phyloP scores from a whole-genome alignment of 2,329 filamentous ascomycete genomes.

The Elsinoe ampelina region DNA sequence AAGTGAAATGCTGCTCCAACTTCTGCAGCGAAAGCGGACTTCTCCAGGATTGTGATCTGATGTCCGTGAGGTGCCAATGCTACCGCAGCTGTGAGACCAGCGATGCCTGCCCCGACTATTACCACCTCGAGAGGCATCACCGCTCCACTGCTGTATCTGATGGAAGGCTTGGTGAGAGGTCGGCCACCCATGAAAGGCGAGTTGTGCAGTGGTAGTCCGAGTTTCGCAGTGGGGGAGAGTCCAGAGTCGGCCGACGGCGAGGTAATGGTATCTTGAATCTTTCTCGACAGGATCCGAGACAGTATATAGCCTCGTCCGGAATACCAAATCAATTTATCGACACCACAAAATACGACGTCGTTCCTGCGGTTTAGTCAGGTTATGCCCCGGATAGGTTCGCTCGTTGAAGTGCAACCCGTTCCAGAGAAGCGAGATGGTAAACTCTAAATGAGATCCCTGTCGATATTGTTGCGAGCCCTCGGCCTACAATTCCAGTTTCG shows the following conservation, averaged over 20 bases:
- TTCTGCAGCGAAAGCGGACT: conserved; percentile 30
- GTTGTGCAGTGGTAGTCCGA: neutral
- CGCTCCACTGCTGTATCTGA: neutral
- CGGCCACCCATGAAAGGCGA: conserved; percentile 3
- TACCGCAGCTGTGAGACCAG: conserved; percentile 20
- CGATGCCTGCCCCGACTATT: conserved; percentile 22
- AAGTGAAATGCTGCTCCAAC: conserved; percentile 35
- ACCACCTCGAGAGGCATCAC: conserved; percentile 14
- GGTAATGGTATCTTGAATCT: no score
- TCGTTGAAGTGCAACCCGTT: neutral
- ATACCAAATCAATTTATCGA: neutral
- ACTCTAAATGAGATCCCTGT: neutral
- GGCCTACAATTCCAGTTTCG: no score
- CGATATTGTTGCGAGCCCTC: no score
- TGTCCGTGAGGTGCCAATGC: conserved; percentile 18
- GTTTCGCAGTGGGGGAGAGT: neutral
- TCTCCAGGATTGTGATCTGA: conserved; percentile 20
- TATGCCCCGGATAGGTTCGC: neutral
- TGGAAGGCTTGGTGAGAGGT: neutral
- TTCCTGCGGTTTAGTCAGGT: neutral
- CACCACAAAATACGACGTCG: neutral
- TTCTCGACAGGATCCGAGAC: no score
- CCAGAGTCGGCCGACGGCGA: no score
- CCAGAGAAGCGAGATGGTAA: neutral
- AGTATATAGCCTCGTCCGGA: no score